phyloP scores from a whole-genome alignment of 139 green algal genomes.

The Spirogloea muscicola region DNA sequence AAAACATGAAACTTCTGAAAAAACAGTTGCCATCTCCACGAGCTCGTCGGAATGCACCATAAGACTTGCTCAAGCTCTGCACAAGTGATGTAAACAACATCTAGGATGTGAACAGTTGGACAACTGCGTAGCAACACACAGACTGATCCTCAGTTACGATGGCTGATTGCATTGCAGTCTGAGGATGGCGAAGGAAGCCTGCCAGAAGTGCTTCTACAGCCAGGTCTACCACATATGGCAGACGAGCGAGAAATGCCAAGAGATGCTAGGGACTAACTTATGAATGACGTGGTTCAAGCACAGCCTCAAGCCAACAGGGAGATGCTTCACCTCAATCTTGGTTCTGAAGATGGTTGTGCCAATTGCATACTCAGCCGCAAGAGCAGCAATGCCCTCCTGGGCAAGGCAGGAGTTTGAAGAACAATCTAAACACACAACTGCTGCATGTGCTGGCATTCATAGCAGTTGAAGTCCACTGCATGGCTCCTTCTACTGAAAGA shows the following conservation, averaged over 20 bases:
- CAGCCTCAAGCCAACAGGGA: background rate
- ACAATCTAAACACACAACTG: background rate
- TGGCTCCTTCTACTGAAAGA: background rate
- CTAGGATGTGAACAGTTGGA: background rate
- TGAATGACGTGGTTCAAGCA: background rate
- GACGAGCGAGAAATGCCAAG: background rate
- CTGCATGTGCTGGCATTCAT: background rate
- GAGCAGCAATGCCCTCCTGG: slow-evolving; percentile 28
- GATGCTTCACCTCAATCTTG: slow-evolving; percentile 26
- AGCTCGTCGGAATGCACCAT: slow-evolving; percentile 19
- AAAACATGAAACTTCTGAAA: slow-evolving; percentile 42
- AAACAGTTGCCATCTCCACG: slow-evolving; percentile 45
- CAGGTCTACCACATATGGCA: background rate
- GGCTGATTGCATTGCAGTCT: background rate
- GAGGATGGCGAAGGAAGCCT: background rate
- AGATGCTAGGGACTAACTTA: no score
- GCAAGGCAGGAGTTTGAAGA: background rate
- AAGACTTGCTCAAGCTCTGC: slow-evolving; percentile 12
- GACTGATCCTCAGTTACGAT: background rate
- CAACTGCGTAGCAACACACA: slow-evolving; percentile 6
- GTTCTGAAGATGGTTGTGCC: slow-evolving; percentile 17
- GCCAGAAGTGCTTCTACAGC: background rate
- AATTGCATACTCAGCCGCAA: slow-evolving; percentile 35
- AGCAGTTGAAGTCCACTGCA: background rate
- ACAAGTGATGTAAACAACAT: slow-evolving; percentile 4